Base-by-base conservation (phyloP, 2,329 filamentous ascomycete genomes). In the Colletotrichum plurivorum region DNA sequence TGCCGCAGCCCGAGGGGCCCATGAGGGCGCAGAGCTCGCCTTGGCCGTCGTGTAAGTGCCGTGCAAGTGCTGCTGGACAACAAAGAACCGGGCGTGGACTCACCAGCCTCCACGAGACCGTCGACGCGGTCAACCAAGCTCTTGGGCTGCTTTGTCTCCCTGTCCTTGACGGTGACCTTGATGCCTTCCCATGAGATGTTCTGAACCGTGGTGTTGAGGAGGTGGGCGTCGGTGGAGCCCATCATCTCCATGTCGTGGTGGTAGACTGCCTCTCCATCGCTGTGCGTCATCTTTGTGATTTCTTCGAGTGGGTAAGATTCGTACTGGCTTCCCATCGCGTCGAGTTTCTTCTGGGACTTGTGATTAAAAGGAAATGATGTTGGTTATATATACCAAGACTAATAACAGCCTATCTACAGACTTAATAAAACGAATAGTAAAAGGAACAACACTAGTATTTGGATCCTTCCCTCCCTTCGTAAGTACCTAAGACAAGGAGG, bases 1-100 rank as follows among this genome's bases (percentile, higher is more conserved):
- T 97, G 58, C 94, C 94, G 66, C 89, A 87, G 5, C 88, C 88
- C 39, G 84, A 87, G 9, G 93, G 93, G 25, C 94, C 94, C 93
- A 97, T 95, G 53, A 97, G 80, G 46, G 94, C 94, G 69, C 94
- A 86, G 49, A 95, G 83, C 75, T 94, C 90, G 36, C 92, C 93
- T 70, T 16, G 12, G 5, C 2, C 2, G 27, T 6, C 12, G 41
- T 49, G 36, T 51, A 31, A 43, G 48, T 55, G n/a, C 16, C 18
- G 31, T 31, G 10, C 12, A 43, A 53, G 25, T 25, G 22, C 61
- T 51, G 25, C 8, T 63, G 7, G 4, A 55, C 22, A 22, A 3
- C 60, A 73, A 13, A 13, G 22, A 15, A 15, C 5, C 36, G 25
- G 3, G 15, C n/a, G n/a, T 4, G 12, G 36, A 2, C 74, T 56